Base-by-base conservation (phyloP, 345 rosid genomes). In the Euphorbia peplus region DNA sequence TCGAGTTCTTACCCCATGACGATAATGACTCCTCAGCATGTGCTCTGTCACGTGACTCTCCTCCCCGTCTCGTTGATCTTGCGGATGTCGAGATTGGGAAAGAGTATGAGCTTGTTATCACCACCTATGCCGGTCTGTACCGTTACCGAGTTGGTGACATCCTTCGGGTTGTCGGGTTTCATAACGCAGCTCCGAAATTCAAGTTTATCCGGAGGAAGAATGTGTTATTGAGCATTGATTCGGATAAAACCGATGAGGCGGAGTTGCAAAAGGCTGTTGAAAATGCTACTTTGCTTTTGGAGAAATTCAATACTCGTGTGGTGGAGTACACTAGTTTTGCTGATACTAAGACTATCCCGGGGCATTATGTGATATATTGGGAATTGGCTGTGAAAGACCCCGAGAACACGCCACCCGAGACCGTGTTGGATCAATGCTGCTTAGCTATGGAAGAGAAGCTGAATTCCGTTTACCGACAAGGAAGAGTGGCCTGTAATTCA, bases 321-420 rank as follows among this genome's bases (percentile, higher is more conserved):
- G 96, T 87, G 1, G 99, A 93, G 69, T 93, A 93, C 91, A 91
- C 99, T 29, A 93, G 99, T 77, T 87, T 76, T 50, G 99, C 93
- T 0, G 87, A 93, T 67, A 87, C 96, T 1, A 87, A 76, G 66
- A 82, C 85, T 0, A 91, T 93, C 63, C 99, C 97, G 0, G 99
- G 99, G 24, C 99, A 93, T 76, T 93, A 93, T 63, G 95, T 93
- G 14, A 82, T 93, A 44, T 93, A 88, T 51, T 93, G 96, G 95
- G 99, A 93, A 47, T 66, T 93, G 41, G 75, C 86, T 0, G 80
- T 76, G 2, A 91, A 85, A 66, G 92, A 89, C 13, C 70, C 75
- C 0, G 59, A 70, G 0, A 78, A 75, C 75, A 70, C 85, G 19
- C 96, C 96, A 0, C 75, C 66, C 1, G 70, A 73, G 1, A 86